phyloP scores from a whole-genome alignment of 257 asterid species.

The Galeopsis tetrahit region DNA sequence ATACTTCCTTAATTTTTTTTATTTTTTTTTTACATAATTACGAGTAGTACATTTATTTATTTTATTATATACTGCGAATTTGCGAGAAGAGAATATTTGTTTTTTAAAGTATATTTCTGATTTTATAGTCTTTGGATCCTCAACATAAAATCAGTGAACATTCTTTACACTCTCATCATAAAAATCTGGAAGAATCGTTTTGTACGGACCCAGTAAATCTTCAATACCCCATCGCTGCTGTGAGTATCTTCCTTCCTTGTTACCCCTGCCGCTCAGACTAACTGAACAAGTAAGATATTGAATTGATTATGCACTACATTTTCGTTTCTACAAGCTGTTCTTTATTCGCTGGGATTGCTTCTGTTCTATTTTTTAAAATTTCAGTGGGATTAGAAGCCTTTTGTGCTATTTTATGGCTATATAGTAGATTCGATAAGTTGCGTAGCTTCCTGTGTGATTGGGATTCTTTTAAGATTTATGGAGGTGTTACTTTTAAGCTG shows the following conservation, averaged over 20 bases:
- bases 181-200: not conserved
- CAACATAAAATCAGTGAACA: slow-evolving; percentile 26
- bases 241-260: not conserved
- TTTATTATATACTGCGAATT: no score
- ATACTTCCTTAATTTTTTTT: no score
- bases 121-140: not conserved
- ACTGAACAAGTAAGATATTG: not conserved
- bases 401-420: not conserved
- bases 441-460: slow-evolving; percentile 22
- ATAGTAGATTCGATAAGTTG: not conserved
- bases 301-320: not conserved
- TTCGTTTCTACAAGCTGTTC: not conserved
- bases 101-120: no score
- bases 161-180: slow-evolving; percentile 7
- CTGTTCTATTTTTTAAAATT: not conserved
- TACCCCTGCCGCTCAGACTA: not conserved
- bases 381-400: not conserved
- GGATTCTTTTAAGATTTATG: not conserved
- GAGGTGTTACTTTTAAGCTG: not conserved
- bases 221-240: slow-evolving; percentile 13
- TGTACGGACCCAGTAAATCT: not conserved
- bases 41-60: no score
- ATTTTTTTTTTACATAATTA: no score
- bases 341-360: not conserved
- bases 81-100: no score